These are phyloP conservation scores for Spinellus fusiger DNA, from an alignment of 192 early-diverging fungal genomes.

Conservation along the genomic window DNA sequence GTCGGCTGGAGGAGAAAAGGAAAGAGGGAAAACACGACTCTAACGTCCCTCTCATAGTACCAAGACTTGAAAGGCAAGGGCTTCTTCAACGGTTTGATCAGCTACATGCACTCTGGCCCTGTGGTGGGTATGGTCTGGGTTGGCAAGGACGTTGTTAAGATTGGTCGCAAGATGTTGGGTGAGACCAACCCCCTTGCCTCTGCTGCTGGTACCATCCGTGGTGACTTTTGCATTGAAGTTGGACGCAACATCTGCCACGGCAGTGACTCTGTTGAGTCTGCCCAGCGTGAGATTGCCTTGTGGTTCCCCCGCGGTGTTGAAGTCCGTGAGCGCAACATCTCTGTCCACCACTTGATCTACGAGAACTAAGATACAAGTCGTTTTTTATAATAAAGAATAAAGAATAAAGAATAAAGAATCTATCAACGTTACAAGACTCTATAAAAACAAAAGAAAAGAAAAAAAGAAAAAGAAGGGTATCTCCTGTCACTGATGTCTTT, in stretches of 20 bases:
- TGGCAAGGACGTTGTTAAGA: slow-evolving; percentile 87
- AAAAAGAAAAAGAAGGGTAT: background rate
- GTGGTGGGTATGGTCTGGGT: slow-evolving; percentile 94
- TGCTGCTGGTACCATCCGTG: slow-evolving; percentile 91
- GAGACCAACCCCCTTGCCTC: slow-evolving; percentile 90
- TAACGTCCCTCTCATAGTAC: slow-evolving; percentile 43
- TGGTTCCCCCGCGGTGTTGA: slow-evolving; percentile 31
- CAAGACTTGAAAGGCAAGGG: slow-evolving; percentile 73
- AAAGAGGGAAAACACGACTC: background rate
- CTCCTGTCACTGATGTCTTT: background rate
- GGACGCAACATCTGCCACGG: slow-evolving; percentile 91
- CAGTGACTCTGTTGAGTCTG: slow-evolving; percentile 81
- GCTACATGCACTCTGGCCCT: slow-evolving; percentile 86
- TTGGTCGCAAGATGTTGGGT: slow-evolving; percentile 81
- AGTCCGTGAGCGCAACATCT: slow-evolving; percentile 9
- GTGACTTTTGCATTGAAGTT: slow-evolving; percentile 85
- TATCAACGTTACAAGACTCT: background rate
- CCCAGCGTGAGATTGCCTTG: slow-evolving; percentile 81
- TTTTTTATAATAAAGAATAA: background rate
- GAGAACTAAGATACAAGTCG: slow-evolving; percentile 30
- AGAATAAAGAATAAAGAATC: background rate
- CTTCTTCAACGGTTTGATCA: slow-evolving; percentile 84
- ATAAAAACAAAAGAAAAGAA: background rate
- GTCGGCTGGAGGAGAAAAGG: background rate
- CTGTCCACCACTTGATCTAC: slow-evolving; percentile 25